Evolutionary conservation across 345 rosid genomes (phyloP).

Genomic region (Heritiera fomes): DNA sequence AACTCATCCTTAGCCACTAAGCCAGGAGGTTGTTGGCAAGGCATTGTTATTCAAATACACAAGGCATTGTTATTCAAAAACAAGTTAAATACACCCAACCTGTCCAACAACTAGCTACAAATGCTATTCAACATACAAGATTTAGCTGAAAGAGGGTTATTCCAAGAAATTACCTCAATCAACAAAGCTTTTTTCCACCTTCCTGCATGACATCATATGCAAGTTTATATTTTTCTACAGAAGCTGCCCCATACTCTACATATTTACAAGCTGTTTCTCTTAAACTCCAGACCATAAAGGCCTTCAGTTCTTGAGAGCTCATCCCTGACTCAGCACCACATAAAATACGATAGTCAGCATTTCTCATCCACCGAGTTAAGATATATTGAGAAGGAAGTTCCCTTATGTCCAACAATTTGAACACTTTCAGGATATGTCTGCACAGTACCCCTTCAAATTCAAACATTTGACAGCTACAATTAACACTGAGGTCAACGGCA

Average conservation of each 20-base stretch:
- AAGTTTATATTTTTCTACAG: conserved; percentile 74
- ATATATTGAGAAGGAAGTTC: conserved; percentile 76
- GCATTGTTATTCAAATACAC: conserved; percentile 12
- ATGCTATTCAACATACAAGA: conserved; percentile 25
- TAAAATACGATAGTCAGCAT: conserved; percentile 68
- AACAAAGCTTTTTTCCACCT: conserved; percentile 71
- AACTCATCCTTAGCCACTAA: background rate
- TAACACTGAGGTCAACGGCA: conserved; percentile 56
- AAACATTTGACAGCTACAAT: conserved; percentile 92
- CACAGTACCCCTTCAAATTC: conserved; percentile 86
- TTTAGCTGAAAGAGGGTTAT: conserved; percentile 1
- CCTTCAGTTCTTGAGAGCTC: conserved; percentile 60
- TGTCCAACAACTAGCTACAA: conserved; percentile 18
- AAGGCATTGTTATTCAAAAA: background rate
- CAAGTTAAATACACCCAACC: background rate
- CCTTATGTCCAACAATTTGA: conserved; percentile 60
- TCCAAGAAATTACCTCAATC: conserved; percentile 50
- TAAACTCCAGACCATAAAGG: conserved; percentile 84
- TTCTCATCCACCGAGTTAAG: conserved; percentile 83
- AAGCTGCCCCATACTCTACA: conserved; percentile 65
- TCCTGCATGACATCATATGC: conserved; percentile 81
- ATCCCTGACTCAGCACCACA: conserved; percentile 58
- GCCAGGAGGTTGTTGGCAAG: too few species aligned
- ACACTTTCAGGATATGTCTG: conserved; percentile 75
- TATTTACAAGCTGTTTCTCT: conserved; percentile 84